Percentiles rank a stretch among this genome's conserved stretches.
phyloP scores from a whole-genome alignment of 2,329 filamentous ascomycete genomes.

The Paramyrothecium sp. region DNA sequence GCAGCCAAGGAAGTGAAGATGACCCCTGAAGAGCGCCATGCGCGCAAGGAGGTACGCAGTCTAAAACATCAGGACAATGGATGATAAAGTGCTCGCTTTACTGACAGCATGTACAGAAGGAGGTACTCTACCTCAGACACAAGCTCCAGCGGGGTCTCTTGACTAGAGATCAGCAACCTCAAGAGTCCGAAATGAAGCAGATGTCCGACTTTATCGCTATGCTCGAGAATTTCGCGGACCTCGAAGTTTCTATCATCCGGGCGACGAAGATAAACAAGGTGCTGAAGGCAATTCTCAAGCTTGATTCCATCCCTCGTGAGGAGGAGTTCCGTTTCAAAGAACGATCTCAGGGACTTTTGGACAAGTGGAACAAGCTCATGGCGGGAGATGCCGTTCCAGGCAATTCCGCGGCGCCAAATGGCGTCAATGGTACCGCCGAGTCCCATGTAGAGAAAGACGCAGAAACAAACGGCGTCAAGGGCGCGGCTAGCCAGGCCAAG shows the following conservation, averaged over 20 bases:
- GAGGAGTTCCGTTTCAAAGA: conserved; percentile 87
- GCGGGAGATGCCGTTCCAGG: conserved; percentile 51
- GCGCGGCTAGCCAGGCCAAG: conserved; percentile 35
- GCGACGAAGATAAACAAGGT: conserved; percentile 98
- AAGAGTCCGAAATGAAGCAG: conserved; percentile 76
- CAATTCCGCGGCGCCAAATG: conserved; percentile 38
- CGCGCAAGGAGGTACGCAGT: conserved; percentile 56
- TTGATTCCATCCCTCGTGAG: conserved; percentile 81
- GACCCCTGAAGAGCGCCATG: conserved; percentile 54
- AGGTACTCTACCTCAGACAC: conserved; percentile 91
- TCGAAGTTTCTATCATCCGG: conserved; percentile 87
- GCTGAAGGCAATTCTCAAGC: conserved; percentile 88
- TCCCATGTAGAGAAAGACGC: conserved; percentile 37
- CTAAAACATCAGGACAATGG: not conserved
- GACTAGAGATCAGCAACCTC: conserved; percentile 78
- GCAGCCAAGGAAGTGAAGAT: conserved; percentile 55
- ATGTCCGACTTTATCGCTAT: conserved; percentile 79
- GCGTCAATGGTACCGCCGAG: conserved; percentile 44
- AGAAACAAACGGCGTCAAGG: conserved; percentile 39
- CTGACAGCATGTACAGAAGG: conserved; percentile 51
- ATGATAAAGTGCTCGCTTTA: not conserved
- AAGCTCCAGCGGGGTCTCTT: conserved; percentile 94
- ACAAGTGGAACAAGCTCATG: conserved; percentile 87
- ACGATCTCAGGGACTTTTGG: conserved; percentile 75
- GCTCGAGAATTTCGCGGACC: conserved; percentile 74